phyloP scores from a whole-genome alignment of 176 grass and related monocot species.

The Puccinellia tenuiflora region DNA sequence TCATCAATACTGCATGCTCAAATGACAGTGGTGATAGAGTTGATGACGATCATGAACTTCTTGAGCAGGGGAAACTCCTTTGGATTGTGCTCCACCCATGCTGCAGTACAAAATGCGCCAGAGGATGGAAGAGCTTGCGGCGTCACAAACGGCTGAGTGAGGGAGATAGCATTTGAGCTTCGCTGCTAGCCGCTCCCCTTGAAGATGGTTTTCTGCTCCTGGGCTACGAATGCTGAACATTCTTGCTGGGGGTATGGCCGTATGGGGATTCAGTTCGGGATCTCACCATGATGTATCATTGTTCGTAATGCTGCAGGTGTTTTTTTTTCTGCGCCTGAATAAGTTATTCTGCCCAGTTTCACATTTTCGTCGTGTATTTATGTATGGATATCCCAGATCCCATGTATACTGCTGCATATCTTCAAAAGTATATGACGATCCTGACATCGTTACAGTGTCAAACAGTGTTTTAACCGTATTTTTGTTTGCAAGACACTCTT shows the following conservation, averaged over 20 bases:
- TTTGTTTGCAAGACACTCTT: neutral
- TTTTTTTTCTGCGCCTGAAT: neutral
- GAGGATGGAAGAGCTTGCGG: conserved; percentile 52
- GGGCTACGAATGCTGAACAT: neutral
- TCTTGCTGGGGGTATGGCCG: neutral
- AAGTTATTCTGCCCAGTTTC: neutral
- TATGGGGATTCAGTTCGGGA: neutral
- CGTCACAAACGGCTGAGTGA: conserved; percentile 16
- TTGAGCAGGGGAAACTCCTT: conserved; percentile 83
- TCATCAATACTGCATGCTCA: neutral
- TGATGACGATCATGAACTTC: neutral
- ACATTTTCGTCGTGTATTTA: neutral
- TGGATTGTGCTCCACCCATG: conserved; percentile 97
- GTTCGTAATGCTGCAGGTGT: neutral
- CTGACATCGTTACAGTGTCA: neutral
- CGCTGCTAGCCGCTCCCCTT: neutral
- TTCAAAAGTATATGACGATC: neutral
- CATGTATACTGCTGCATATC: neutral
- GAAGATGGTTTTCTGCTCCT: neutral
- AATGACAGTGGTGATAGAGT: neutral
- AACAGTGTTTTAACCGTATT: too few relatives aligned
- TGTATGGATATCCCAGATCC: neutral
- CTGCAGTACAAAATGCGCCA: conserved; percentile 93
- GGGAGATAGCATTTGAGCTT: neutral
- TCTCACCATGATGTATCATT: neutral